phyloP scores from a whole-genome alignment of 1,139 yeast species.

The Diutina ranongensis region DNA sequence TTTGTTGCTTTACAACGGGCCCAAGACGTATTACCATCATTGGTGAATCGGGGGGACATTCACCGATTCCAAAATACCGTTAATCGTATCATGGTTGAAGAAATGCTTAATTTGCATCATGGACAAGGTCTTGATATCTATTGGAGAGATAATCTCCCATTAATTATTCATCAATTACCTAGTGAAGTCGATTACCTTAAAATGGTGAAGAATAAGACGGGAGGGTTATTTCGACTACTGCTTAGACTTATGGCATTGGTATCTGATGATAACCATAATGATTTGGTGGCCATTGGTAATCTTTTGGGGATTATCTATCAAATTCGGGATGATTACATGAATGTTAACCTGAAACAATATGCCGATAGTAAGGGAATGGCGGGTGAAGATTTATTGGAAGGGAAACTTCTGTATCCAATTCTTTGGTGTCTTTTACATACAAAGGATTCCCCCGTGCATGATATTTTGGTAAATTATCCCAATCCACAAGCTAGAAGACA shows the following conservation, averaged over 20 bases:
- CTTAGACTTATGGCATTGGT: slow-evolving; percentile 45
- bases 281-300: slow-evolving; percentile 54
- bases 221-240: slow-evolving; percentile 73
- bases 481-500: not conserved
- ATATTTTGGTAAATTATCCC: not conserved
- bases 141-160: slow-evolving; percentile 56
- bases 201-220: slow-evolving; percentile 86
- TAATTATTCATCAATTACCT: slow-evolving; percentile 35
- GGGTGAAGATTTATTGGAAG: slow-evolving; percentile 84
- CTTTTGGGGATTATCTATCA: slow-evolving; percentile 75
- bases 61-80: slow-evolving; percentile 10
- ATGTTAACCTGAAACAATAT: slow-evolving; percentile 44
- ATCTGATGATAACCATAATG: not conserved
- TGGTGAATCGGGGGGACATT: slow-evolving; percentile 5
- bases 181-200: slow-evolving; percentile 52
- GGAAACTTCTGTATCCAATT: slow-evolving; percentile 70
- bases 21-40: slow-evolving; percentile 13
- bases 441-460: not conserved
- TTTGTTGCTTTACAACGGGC: slow-evolving; percentile 56
- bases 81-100: slow-evolving; percentile 43
- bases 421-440: slow-evolving; percentile 1
- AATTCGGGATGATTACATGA: slow-evolving; percentile 69
- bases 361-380: slow-evolving; percentile 54
- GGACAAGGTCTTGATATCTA: slow-evolving; percentile 86
- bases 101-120: slow-evolving; percentile 66